These are phyloP conservation scores for Trichophyton simii DNA, from an alignment of 2,329 filamentous ascomycete genomes.

Conservation along the genomic window DNA sequence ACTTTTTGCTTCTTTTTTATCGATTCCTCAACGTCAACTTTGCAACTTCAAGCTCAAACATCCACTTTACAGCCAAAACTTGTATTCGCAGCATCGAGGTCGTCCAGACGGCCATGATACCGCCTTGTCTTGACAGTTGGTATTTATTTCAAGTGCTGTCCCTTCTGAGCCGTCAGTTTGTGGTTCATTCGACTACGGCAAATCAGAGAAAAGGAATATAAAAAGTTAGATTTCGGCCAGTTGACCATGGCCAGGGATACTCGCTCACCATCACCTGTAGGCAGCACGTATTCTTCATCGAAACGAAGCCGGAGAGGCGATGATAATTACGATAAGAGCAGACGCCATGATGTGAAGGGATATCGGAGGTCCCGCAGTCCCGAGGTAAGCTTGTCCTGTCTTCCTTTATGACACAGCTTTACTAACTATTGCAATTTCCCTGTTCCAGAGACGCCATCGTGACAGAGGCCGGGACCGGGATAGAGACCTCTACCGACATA, in stretches of 20 bases:
- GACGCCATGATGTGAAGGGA: slow-evolving; percentile 39
- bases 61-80: not conserved
- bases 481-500: slow-evolving; percentile 46
- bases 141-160: not conserved
- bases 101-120: not conserved
- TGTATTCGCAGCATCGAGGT: not conserved
- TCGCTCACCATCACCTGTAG: slow-evolving; percentile 89
- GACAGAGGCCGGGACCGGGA: slow-evolving; percentile 42
- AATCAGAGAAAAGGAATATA: not conserved
- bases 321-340: slow-evolving; percentile 40
- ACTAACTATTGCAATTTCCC: slow-evolving; percentile 21
- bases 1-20: not conserved
- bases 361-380: slow-evolving; percentile 38
- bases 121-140: not conserved
- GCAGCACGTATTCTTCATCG: slow-evolving; percentile 64
- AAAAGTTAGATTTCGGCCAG: slow-evolving; percentile 34
- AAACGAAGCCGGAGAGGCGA: slow-evolving; percentile 48
- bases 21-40: not conserved
- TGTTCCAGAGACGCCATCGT: slow-evolving; percentile 45
- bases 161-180: not conserved
- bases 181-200: not conserved
- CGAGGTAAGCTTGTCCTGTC: slow-evolving; percentile 27
- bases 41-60: not conserved
- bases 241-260: slow-evolving; percentile 48
- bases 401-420: not conserved